Percentiles rank a stretch among this genome's conserved stretches.
phyloP scores from a whole-genome alignment of 306 rosid species.

The Casuarina cunninghamiana region DNA sequence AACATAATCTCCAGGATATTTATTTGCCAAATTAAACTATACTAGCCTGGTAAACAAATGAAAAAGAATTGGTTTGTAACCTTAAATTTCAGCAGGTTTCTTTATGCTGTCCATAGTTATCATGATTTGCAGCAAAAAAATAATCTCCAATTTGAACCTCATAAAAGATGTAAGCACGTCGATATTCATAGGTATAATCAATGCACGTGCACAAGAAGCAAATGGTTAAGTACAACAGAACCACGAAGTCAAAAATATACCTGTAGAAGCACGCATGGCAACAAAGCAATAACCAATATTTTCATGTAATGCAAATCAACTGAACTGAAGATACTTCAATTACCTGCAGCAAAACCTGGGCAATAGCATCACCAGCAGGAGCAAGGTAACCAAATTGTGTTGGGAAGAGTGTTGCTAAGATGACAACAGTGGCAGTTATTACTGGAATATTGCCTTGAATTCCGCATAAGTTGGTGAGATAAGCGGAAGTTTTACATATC shows the following conservation, averaged over 20 bases:
- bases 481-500: slow-evolving; percentile 52
- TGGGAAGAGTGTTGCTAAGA: slow-evolving; percentile 61
- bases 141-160: not conserved
- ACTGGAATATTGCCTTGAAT: slow-evolving; percentile 57
- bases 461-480: slow-evolving; percentile 39
- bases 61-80: not conserved
- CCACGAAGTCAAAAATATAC: not conserved
- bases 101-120: not conserved
- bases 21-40: not conserved
- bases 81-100: not conserved
- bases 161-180: not conserved
- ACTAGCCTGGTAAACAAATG: not conserved
- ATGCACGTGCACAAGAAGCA: not conserved
- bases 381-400: slow-evolving; percentile 50
- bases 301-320: not conserved
- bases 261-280: not conserved
- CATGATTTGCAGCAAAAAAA: not conserved
- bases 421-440: slow-evolving; percentile 57
- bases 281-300: not conserved
- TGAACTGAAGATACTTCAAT: not conserved
- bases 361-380: slow-evolving; percentile 58
- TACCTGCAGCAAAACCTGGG: slow-evolving; percentile 70
- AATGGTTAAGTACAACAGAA: not conserved
- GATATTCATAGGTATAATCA: not conserved
- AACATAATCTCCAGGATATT: not conserved